A percentile compares a stretch with the other conserved stretches of the same genome.
Conservation (phyloP, 192 early-diverging fungal species). For the Jimgerdemannia flammicorona region DNA sequence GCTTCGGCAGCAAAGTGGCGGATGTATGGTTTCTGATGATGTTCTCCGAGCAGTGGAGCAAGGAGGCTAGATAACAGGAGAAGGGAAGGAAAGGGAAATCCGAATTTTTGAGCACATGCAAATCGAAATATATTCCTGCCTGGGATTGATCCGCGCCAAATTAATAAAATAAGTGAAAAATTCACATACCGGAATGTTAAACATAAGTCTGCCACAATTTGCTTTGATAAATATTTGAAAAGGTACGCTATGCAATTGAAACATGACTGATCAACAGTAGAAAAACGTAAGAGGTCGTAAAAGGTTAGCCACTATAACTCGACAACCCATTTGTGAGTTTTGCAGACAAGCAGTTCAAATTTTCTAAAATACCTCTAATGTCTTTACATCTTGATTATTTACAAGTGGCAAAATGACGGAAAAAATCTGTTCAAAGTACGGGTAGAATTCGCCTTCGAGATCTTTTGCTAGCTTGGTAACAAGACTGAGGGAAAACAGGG, state of each 20-base stretch:
- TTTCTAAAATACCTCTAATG: conserved; percentile 62
- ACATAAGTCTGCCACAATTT: conserved; percentile 64
- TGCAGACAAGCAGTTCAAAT: neutral
- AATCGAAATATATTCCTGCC: neutral
- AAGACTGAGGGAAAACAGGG: conserved; percentile 43
- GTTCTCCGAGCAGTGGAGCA: conserved; percentile 62
- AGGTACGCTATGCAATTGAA: conserved; percentile 88
- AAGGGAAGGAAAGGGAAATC: neutral
- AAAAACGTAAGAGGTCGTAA: neutral
- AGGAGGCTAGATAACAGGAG: conserved; percentile 48
- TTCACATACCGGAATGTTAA: conserved; percentile 64
- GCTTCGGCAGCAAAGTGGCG: conserved; percentile 89
- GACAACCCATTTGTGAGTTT: too few relatives aligned
- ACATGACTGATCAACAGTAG: conserved; percentile 43
- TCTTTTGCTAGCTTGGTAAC: conserved; percentile 82
- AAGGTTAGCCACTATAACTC: neutral
- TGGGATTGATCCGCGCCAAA: neutral
- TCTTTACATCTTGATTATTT: conserved; percentile 59
- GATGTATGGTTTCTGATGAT: conserved; percentile 67
- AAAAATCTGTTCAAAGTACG: conserved; percentile 70
- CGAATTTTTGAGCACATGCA: neutral
- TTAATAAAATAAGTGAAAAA: too few relatives aligned
- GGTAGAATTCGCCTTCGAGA: conserved; percentile 87
- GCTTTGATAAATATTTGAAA: conserved; percentile 83
- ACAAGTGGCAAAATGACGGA: conserved; percentile 62